These are phyloP conservation scores for Gnaphalium uliginosum DNA, from an alignment of 129 eudicot species.

Conservation along the genomic window DNA sequence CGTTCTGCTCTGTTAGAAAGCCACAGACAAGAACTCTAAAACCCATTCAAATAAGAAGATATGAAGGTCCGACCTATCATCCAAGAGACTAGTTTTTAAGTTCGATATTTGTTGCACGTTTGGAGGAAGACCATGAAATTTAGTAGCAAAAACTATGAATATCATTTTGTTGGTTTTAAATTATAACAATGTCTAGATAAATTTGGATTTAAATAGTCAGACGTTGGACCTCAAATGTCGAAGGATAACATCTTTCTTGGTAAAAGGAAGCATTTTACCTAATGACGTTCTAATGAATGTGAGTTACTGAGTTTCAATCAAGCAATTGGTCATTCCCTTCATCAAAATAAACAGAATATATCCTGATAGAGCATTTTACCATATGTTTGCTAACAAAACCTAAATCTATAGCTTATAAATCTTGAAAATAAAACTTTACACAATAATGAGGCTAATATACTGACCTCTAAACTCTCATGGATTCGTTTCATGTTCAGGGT, in stretches of 20 bases:
- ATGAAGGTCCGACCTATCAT: conserved; percentile 11
- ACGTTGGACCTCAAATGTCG: not conserved
- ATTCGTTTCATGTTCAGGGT: conserved; percentile 71
- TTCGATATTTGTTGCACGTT: not conserved
- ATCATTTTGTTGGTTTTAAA: not conserved
- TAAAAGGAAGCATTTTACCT: not conserved
- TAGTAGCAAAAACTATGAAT: conserved; percentile 7
- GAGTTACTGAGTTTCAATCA: not conserved
- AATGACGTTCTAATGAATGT: too few species aligned
- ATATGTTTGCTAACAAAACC: not conserved
- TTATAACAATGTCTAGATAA: not conserved
- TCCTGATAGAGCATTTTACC: not conserved
- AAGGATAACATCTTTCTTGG: not conserved
- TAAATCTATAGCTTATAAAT: not conserved
- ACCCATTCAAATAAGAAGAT: not conserved
- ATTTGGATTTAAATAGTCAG: not conserved
- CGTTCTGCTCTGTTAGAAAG: conserved; percentile 66
- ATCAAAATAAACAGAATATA: not conserved
- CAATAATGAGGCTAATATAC: conserved; percentile 26
- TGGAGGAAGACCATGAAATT: conserved; percentile 4
- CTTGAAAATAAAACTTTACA: conserved; percentile 6
- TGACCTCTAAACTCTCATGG: conserved; percentile 91
- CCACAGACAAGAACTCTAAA: conserved; percentile 1
- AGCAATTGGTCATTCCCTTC: conserved; percentile 1
- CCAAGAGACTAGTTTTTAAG: not conserved